Conservation (phyloP, 2,329 filamentous ascomycete species). For the Fusarium sp. region DNA sequence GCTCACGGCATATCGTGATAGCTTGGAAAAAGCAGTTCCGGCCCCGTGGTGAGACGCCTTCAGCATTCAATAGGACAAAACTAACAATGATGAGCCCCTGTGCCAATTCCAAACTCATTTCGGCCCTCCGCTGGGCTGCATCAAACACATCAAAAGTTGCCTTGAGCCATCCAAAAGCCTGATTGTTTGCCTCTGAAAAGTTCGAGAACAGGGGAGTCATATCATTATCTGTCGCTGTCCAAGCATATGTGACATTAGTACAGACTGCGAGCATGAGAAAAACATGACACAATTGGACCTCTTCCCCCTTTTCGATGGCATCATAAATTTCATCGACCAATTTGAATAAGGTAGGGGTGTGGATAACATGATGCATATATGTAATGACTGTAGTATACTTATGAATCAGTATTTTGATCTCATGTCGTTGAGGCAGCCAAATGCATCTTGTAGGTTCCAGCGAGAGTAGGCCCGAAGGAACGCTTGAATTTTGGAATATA, state of each 20-base stretch:
- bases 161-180: slow-evolving; percentile 51
- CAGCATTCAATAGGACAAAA: slow-evolving; percentile 55
- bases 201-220: slow-evolving; percentile 44
- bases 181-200: slow-evolving; percentile 45
- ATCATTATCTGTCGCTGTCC: slow-evolving; percentile 48
- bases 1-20: slow-evolving; percentile 40
- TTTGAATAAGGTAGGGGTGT: slow-evolving; percentile 45
- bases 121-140: slow-evolving; percentile 47
- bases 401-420: slow-evolving; percentile 47
- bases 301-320: slow-evolving; percentile 41
- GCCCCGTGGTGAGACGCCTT: slow-evolving; percentile 37
- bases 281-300: slow-evolving; percentile 43
- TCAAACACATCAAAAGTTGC: slow-evolving; percentile 53
- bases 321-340: slow-evolving; percentile 50
- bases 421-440: slow-evolving; percentile 51
- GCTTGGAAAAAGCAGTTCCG: slow-evolving; percentile 33
- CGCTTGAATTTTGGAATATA: slow-evolving; percentile 47
- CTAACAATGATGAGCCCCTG: slow-evolving; percentile 55
- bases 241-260: slow-evolving; percentile 49
- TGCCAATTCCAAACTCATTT: slow-evolving; percentile 51
- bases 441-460: slow-evolving; percentile 50
- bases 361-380: slow-evolving; percentile 51
- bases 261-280: slow-evolving; percentile 49
- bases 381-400: slow-evolving; percentile 49
- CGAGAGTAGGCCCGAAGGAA: slow-evolving; percentile 37